A percentile compares a stretch with the other conserved stretches of the same genome.
These are phyloP conservation scores for Clitocybe nebularis DNA, from an alignment of 1,284 basidiomycete genomes.

Conservation along the genomic window DNA sequence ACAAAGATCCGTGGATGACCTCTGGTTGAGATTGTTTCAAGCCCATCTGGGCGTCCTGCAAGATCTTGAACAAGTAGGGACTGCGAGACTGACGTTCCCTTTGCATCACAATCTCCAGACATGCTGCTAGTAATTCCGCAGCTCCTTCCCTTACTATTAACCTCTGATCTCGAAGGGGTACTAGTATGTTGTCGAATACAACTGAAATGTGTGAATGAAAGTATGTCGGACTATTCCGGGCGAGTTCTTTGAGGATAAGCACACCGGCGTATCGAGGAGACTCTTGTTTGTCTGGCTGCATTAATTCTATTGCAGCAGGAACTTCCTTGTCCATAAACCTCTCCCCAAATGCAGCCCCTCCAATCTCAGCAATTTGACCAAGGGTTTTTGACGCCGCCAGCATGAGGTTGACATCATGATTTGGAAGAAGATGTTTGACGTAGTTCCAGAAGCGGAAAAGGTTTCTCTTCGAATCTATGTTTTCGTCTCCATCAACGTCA, in stretches of 20 bases:
- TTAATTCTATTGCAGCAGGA: conserved; percentile 73
- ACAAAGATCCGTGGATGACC: conserved; percentile 88
- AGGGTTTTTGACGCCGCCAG: conserved; percentile 83
- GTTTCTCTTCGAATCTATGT: conserved; percentile 70
- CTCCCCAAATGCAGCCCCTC: conserved; percentile 80
- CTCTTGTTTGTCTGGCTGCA: conserved; percentile 75
- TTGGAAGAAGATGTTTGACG: conserved; percentile 81
- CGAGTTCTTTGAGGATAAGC: conserved; percentile 88
- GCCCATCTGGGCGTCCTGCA: conserved; percentile 87
- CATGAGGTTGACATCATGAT: conserved; percentile 85
- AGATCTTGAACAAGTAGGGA: conserved; percentile 72
- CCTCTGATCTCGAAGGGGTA: conserved; percentile 81
- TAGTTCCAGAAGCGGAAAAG: conserved; percentile 91
- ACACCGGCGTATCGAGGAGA: conserved; percentile 80
- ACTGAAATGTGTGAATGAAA: conserved; percentile 85
- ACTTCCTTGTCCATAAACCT: conserved; percentile 86
- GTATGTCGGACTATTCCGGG: conserved; percentile 79
- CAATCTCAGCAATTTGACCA: conserved; percentile 77
- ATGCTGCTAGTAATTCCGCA: conserved; percentile 85
- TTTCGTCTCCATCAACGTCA: conserved; percentile 69
- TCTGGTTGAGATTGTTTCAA: conserved; percentile 80
- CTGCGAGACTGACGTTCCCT: conserved; percentile 68
- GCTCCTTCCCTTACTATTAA: conserved; percentile 88
- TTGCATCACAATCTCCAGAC: conserved; percentile 79
- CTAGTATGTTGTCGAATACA: conserved; percentile 89